phyloP scores from a whole-genome alignment of 495 filamentous ascomycete genomes.

The Lentithecium fluviatile region DNA sequence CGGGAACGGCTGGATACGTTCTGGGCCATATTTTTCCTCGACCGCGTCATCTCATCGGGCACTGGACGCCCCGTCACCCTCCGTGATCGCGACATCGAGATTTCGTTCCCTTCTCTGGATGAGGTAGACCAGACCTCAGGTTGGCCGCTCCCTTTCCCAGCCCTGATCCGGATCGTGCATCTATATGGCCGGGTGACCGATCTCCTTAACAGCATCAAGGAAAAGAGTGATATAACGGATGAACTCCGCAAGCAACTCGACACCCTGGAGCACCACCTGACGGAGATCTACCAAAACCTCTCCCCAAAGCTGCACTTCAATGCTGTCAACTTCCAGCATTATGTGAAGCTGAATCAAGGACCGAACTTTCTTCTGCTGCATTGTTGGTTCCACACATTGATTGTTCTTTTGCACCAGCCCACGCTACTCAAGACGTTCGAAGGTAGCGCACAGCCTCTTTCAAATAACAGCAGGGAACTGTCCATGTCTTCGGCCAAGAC shows the following conservation, averaged over 20 bases:
- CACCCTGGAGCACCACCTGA: conserved; percentile 74
- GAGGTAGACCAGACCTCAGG: conserved; percentile 57
- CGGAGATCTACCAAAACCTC: conserved; percentile 72
- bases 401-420: conserved; percentile 80
- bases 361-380: conserved; percentile 85
- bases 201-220: conserved; percentile 76
- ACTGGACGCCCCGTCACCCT: conserved; percentile 70
- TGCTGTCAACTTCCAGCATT: conserved; percentile 59
- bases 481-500: conserved; percentile 88
- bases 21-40: conserved; percentile 83
- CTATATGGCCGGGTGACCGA: conserved; percentile 80
- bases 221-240: conserved; percentile 68
- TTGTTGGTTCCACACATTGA: conserved; percentile 87
- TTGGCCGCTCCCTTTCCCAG: conserved; percentile 75
- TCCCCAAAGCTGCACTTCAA: conserved; percentile 74
- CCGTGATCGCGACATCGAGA: conserved; percentile 76
- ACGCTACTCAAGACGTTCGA: conserved; percentile 76
- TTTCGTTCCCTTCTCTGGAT: conserved; percentile 66
- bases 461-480: conserved; percentile 73
- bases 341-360: conserved; percentile 72
- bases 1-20: conserved; percentile 78
- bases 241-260: conserved; percentile 67
- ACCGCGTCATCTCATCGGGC: conserved; percentile 79
- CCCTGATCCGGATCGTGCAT: conserved; percentile 76
- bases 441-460: conserved; percentile 64